Evolutionary conservation across 192 early-diverging fungal genomes (phyloP).

Genomic region (Martensiomyces pterosporus): DNA sequence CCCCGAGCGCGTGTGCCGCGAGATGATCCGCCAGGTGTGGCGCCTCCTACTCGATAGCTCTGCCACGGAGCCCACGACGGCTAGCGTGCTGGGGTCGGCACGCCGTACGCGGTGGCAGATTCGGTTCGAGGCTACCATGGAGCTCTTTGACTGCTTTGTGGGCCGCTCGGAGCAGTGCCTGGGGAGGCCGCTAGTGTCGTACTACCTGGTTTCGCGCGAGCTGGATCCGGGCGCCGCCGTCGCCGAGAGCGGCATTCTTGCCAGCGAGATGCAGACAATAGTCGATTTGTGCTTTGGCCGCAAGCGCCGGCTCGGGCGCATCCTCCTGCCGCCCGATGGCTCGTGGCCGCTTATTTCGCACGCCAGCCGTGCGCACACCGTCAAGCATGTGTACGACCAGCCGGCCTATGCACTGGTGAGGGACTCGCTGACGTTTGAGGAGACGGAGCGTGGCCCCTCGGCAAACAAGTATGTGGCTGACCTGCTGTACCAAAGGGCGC

Average conservation of each 20-base stretch:
- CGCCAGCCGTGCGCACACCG: constrained; percentile 41
- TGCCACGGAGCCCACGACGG: constrained; percentile 22
- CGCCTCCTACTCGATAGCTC: constrained; percentile 44
- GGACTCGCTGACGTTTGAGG: constrained; percentile 58
- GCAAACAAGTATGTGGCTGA: constrained; percentile 61
- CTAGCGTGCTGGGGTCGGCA: constrained; percentile 35
- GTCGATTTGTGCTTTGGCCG: constrained; percentile 47
- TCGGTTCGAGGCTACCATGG: constrained; percentile 46
- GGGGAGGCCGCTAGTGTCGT: constrained; percentile 41
- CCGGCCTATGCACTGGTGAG: constrained; percentile 57
- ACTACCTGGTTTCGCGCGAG: constrained; percentile 42
- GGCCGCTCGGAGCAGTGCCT: constrained; percentile 36
- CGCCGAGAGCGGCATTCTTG: constrained; percentile 42
- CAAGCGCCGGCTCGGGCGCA: constrained; percentile 46
- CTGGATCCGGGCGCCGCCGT: constrained; percentile 44
- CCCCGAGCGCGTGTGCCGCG: constrained; percentile 43
- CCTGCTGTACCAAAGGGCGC: constrained; percentile 67
- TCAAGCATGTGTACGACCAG: constrained; percentile 40
- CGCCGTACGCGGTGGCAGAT: constrained; percentile 51
- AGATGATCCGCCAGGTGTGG: constrained; percentile 43
- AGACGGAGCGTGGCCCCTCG: constrained; percentile 46
- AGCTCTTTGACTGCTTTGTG: constrained; percentile 47
- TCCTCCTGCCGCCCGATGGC: constrained; percentile 56
- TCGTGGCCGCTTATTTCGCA: constrained; percentile 78
- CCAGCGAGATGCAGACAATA: constrained; percentile 42